Percentiles rank a stretch among this genome's conserved stretches.
Evolutionary conservation across 2,329 filamentous ascomycete species (phyloP).

Genomic region (Neobulgaria alba): DNA sequence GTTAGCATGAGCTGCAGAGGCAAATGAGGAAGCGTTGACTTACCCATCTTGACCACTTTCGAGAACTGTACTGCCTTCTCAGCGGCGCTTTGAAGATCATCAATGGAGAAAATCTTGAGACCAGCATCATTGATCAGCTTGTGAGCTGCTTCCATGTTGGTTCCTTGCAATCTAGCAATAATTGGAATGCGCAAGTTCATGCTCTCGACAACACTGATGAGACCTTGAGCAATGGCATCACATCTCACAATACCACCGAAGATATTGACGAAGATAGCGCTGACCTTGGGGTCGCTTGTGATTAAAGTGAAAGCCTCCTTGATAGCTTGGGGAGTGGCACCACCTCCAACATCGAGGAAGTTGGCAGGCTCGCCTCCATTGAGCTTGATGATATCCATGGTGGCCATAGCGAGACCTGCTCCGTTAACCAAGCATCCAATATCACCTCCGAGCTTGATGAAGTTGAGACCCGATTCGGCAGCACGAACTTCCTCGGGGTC

Average conservation of each 20-base stretch:
- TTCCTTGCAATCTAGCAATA: slow-evolving; percentile 93
- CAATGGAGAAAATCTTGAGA: slow-evolving; percentile 99
- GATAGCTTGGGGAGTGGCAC: slow-evolving; percentile 93
- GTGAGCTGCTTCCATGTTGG: slow-evolving; percentile 93
- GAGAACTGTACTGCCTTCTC: slow-evolving; percentile 99
- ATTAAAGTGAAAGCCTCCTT: slow-evolving; percentile 97
- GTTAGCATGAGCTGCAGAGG: slow-evolving; percentile 16
- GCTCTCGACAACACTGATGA: slow-evolving; percentile 88
- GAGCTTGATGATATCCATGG: slow-evolving; percentile 99
- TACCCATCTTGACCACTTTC: slow-evolving; percentile 97
- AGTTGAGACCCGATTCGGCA: slow-evolving; percentile 90
- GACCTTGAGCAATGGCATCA: slow-evolving; percentile 90
- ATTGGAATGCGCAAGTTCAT: slow-evolving; percentile 97
- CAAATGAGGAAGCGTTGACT: slow-evolving; percentile 31
- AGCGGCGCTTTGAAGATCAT: slow-evolving; percentile 92
- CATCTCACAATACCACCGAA: slow-evolving; percentile 98
- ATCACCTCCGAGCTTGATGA: slow-evolving; percentile 99
- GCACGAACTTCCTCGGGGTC: slow-evolving; percentile 97
- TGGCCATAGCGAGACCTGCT: slow-evolving; percentile 98
- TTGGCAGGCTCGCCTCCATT: slow-evolving; percentile 95
- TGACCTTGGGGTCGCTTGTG: slow-evolving; percentile 96
- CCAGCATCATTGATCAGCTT: slow-evolving; percentile 92
- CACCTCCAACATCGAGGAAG: slow-evolving; percentile 97
- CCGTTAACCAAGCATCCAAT: slow-evolving; percentile 99
- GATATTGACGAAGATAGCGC: slow-evolving; percentile 99